These are phyloP conservation scores for Celoporthe dispersa DNA, from an alignment of 2,329 filamentous ascomycete genomes.

Conservation along the genomic window DNA sequence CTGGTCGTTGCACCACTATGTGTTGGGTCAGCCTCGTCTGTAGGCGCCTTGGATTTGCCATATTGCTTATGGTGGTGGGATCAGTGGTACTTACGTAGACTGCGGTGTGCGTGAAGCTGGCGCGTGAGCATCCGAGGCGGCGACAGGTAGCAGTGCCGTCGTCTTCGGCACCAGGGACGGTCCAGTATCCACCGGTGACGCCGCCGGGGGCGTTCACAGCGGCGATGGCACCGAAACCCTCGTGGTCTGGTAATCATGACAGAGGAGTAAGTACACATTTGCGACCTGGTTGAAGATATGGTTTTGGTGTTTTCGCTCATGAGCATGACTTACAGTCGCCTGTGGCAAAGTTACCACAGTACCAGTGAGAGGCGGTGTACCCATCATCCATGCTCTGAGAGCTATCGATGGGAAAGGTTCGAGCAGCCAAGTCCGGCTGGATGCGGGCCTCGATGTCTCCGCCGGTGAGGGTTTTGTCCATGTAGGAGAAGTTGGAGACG, in stretches of 20 bases:
- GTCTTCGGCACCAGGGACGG: background rate
- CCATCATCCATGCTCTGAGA: background rate
- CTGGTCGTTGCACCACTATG: constrained; percentile 2
- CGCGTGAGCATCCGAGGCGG: background rate
- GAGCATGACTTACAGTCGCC: background rate
- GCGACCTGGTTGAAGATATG: background rate
- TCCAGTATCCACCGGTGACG: background rate
- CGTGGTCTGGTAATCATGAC: background rate
- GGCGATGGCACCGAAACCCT: background rate
- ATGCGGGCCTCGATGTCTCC: background rate
- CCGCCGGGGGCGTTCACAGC: background rate
- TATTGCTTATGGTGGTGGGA: no score
- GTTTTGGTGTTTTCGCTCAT: no score
- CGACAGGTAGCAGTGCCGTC: background rate
- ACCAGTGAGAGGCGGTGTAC: background rate
- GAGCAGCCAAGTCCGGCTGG: background rate
- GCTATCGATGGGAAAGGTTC: background rate
- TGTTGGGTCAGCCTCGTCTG: background rate
- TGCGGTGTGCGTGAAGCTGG: background rate
- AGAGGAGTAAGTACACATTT: background rate
- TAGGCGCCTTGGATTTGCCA: background rate
- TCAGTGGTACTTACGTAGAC: background rate
- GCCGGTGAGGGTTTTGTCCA: background rate
- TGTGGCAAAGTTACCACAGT: constrained; percentile 1
- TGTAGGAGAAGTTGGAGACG: background rate